These are phyloP conservation scores for Chaetomium globosum DNA, from an alignment of 2,329 filamentous ascomycete genomes.

Conservation along the genomic window DNA sequence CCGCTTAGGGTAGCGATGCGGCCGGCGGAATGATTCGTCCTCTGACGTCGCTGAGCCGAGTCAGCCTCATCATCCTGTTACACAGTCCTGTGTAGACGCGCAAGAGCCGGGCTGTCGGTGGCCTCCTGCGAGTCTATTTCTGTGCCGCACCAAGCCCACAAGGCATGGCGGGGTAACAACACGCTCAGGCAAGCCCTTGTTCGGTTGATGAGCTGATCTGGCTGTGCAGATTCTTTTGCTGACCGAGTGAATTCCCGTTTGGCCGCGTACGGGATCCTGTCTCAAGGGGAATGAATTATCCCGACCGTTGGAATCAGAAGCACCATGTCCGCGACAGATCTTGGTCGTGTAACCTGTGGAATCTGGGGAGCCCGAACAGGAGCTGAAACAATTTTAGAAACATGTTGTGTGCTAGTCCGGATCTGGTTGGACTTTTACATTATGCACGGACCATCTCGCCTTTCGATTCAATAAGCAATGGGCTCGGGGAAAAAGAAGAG, in stretches of 20 bases:
- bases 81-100: neutral
- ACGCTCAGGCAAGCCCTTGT: neutral
- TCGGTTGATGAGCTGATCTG: neutral
- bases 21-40: conserved; percentile 21
- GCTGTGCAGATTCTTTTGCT: neutral
- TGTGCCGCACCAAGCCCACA: conserved; percentile 15
- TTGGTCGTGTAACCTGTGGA: conserved; percentile 9
- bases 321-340: neutral
- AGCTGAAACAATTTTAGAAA: conserved; percentile 22
- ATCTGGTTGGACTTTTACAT: neutral
- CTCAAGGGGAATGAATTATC: neutral
- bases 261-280: neutral
- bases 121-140: conserved; percentile 11
- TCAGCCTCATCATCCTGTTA: conserved; percentile 18
- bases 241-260: neutral
- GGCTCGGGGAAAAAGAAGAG: too few relatives aligned
- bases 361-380: neutral
- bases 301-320: neutral
- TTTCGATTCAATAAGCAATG: neutral
- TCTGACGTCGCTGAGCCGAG: conserved; percentile 25
- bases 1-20: neutral
- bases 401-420: neutral
- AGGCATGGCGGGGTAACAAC: neutral
- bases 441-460: neutral
- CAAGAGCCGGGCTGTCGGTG: conserved; percentile 15